These are phyloP conservation scores for Aspergillus terreus DNA, from an alignment of 2,329 filamentous ascomycete genomes.

Conservation along the genomic window DNA sequence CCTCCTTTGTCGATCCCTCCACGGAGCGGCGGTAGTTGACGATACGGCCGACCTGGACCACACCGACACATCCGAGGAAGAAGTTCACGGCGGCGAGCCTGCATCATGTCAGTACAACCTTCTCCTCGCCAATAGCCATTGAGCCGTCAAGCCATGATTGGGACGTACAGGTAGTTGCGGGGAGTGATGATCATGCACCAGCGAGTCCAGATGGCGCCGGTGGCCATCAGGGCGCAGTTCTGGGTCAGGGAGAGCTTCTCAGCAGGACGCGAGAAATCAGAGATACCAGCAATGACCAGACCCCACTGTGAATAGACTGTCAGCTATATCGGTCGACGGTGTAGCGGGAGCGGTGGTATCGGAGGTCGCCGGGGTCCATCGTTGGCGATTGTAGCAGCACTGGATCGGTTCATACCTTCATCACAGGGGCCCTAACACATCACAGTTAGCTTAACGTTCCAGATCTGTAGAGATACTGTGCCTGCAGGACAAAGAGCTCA, in stretches of 20 bases:
- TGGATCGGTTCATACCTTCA: slow-evolving; percentile 59
- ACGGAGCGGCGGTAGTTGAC: slow-evolving; percentile 56
- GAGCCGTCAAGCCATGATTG: neutral
- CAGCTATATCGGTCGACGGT: neutral
- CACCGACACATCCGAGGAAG: slow-evolving; percentile 86
- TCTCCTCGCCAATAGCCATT: neutral
- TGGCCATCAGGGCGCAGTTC: slow-evolving; percentile 84
- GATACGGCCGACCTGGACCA: slow-evolving; percentile 78
- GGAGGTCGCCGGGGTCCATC: neutral
- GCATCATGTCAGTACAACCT: slow-evolving; percentile 8
- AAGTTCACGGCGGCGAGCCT: slow-evolving; percentile 95
- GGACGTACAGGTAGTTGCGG: slow-evolving; percentile 75
- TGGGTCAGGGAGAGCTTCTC: slow-evolving; percentile 91
- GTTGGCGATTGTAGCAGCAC: neutral
- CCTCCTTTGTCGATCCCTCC: slow-evolving; percentile 45
- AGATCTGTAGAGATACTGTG: neutral
- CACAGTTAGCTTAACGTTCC: neutral
- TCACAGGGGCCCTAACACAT: slow-evolving; percentile 74
- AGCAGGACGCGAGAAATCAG: slow-evolving; percentile 85
- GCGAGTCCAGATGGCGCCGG: slow-evolving; percentile 94
- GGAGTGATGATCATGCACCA: slow-evolving; percentile 98
- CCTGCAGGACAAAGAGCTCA: neutral
- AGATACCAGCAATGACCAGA: slow-evolving; percentile 85
- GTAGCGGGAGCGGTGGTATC: neutral
- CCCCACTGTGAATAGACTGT: slow-evolving; percentile 61